Evolutionary conservation across 2,329 filamentous ascomycete genomes (phyloP).

Genomic region (Fusarium circinatum): DNA sequence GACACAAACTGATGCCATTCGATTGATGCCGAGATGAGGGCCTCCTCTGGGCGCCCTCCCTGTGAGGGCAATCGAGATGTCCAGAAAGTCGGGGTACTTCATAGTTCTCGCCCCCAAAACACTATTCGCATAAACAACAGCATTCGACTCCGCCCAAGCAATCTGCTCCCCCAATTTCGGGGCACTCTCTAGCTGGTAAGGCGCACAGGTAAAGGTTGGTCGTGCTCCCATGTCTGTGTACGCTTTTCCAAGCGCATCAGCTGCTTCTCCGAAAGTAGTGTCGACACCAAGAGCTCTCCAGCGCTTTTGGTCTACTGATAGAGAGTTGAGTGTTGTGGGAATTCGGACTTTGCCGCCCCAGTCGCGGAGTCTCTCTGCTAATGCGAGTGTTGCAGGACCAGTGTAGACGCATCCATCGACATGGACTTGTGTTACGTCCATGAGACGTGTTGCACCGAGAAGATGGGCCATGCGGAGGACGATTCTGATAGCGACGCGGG

Average conservation of each 20-base stretch:
- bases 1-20: conserved; percentile 29
- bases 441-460: conserved; percentile 19
- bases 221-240: conserved; percentile 34
- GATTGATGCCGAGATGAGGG: conserved; percentile 13
- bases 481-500: conserved; percentile 17
- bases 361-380: conserved; percentile 26
- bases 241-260: conserved; percentile 16
- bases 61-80: conserved; percentile 30
- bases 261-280: conserved; percentile 10
- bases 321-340: conserved; percentile 31
- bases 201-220: conserved; percentile 32
- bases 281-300: conserved; percentile 31
- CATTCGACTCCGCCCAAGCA: conserved; percentile 37
- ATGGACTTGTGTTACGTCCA: conserved; percentile 33
- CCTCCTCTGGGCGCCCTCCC: conserved; percentile 32
- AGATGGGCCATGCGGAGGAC: conserved; percentile 31
- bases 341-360: conserved; percentile 29
- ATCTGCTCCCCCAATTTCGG: conserved; percentile 25
- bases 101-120: conserved; percentile 34
- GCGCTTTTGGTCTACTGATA: conserved; percentile 31
- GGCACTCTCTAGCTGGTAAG: conserved; percentile 30
- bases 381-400: conserved; percentile 32
- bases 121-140: conserved; percentile 38
- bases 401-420: conserved; percentile 39
- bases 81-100: conserved; percentile 35